Percentiles rank a stretch among this genome's conserved stretches.
These are phyloP conservation scores for Globisporangium paddicum DNA, from an alignment of 352 stramenopile genomes.

Conservation along the genomic window DNA sequence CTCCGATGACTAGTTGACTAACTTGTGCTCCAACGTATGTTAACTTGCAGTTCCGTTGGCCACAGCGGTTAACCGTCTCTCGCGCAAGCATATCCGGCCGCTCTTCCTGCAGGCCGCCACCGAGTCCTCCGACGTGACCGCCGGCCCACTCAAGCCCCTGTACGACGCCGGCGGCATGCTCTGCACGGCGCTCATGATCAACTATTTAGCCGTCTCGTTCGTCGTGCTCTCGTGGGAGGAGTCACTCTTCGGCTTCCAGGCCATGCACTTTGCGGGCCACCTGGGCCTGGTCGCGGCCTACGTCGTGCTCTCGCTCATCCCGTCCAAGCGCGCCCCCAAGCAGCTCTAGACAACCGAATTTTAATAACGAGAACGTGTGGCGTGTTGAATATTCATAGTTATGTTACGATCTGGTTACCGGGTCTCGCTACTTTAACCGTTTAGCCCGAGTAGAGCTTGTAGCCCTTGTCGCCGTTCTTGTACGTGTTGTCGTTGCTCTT, in stretches of 20 bases:
- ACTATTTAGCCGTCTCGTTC: slow-evolving; percentile 75
- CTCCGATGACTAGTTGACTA: too few species aligned
- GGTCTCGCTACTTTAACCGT: background rate
- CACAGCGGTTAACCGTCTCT: slow-evolving; percentile 64
- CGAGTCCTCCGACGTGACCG: slow-evolving; percentile 10
- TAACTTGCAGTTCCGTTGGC: slow-evolving; percentile 45
- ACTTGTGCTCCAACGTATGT: too few species aligned
- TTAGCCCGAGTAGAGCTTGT: slow-evolving; percentile 50
- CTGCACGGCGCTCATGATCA: slow-evolving; percentile 53
- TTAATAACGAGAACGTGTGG: background rate
- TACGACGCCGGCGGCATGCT: slow-evolving; percentile 60
- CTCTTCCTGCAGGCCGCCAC: slow-evolving; percentile 29
- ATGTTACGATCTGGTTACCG: background rate
- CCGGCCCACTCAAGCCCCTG: slow-evolving; percentile 32
- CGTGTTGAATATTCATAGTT: background rate
- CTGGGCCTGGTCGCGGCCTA: slow-evolving; percentile 47
- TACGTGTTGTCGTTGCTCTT: slow-evolving; percentile 46
- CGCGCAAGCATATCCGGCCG: slow-evolving; percentile 44
- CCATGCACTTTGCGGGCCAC: slow-evolving; percentile 61
- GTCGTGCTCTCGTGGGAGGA: slow-evolving; percentile 62
- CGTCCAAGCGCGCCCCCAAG: slow-evolving; percentile 46
- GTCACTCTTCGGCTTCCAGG: slow-evolving; percentile 37
- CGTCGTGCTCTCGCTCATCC: slow-evolving; percentile 61
- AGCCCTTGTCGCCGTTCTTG: slow-evolving; percentile 49
- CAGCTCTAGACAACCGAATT: slow-evolving; percentile 19